Conservation (phyloP, 129 eudicot species). For the Cynara cardunculus region DNA sequence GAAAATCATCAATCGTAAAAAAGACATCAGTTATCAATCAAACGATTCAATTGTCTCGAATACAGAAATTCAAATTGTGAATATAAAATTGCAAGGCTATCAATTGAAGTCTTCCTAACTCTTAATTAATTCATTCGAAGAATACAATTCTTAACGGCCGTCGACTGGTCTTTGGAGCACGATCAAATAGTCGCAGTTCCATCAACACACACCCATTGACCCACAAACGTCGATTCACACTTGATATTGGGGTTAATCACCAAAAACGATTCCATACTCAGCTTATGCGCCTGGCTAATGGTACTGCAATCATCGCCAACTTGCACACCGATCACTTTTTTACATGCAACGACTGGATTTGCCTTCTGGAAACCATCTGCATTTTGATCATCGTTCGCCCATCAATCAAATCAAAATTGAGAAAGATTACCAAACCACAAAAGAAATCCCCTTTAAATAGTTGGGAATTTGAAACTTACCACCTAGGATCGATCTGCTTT, state of each 20-base stretch:
- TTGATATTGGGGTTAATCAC: conserved; percentile 33
- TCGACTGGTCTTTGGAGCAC: neutral
- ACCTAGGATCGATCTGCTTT: neutral
- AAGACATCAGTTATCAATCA: no score
- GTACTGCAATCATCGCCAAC: conserved; percentile 26
- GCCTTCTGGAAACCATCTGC: conserved; percentile 13
- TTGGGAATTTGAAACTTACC: neutral
- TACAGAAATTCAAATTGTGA: neutral
- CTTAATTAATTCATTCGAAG: neutral
- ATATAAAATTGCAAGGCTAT: neutral
- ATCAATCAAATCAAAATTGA: neutral
- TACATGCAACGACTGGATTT: neutral
- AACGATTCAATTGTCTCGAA: no score
- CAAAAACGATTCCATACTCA: conserved; percentile 12
- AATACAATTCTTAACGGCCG: neutral
- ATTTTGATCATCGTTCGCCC: neutral
- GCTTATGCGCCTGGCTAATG: conserved; percentile 6
- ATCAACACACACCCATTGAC: conserved; percentile 29
- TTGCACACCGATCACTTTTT: conserved; percentile 16
- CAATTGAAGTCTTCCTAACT: neutral
- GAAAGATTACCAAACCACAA: neutral
- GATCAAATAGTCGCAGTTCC: conserved; percentile 19
- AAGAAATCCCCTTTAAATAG: neutral
- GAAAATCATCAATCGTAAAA: no score
- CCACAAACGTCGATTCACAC: conserved; percentile 20